These are phyloP conservation scores for Epichloe typhina DNA, from an alignment of 2,329 filamentous ascomycete genomes.

Conservation along the genomic window DNA sequence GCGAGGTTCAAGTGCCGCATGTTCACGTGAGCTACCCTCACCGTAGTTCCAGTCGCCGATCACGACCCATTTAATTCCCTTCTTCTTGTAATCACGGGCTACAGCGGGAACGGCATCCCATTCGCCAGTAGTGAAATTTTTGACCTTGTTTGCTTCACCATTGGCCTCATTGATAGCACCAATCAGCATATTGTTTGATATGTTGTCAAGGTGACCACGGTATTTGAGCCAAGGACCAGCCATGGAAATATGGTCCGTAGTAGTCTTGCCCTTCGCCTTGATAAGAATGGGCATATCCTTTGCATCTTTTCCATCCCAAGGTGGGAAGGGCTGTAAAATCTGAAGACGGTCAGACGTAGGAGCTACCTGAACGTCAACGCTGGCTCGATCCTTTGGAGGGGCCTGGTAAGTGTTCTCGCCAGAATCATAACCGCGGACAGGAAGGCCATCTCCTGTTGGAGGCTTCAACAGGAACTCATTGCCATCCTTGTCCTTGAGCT, in stretches of 20 bases:
- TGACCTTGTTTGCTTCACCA: slow-evolving; percentile 93
- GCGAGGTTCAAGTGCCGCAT: slow-evolving; percentile 92
- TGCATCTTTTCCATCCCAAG: slow-evolving; percentile 90
- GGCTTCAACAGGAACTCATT: slow-evolving; percentile 84
- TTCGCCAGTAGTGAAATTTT: slow-evolving; percentile 75
- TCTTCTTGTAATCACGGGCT: slow-evolving; percentile 96
- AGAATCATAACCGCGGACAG: slow-evolving; percentile 71
- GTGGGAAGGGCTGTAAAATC: slow-evolving; percentile 69
- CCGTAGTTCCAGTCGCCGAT: slow-evolving; percentile 99
- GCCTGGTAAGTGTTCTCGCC: slow-evolving; percentile 93
- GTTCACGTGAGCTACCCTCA: slow-evolving; percentile 94
- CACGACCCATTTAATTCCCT: slow-evolving; percentile 93
- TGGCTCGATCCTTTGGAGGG: slow-evolving; percentile 64
- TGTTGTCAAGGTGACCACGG: slow-evolving; percentile 97
- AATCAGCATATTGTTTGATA: slow-evolving; percentile 99
- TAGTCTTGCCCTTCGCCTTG: slow-evolving; percentile 94
- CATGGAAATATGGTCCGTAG: slow-evolving; percentile 95
- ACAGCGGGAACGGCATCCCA: slow-evolving; percentile 83
- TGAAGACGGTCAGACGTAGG: slow-evolving; percentile 90
- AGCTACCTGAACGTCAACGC: slow-evolving; percentile 68
- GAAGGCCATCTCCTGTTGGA: slow-evolving; percentile 72
- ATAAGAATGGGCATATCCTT: slow-evolving; percentile 79
- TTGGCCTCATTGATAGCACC: slow-evolving; percentile 94
- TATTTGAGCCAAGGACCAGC: slow-evolving; percentile 97
- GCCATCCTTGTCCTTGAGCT: slow-evolving; percentile 85